Conservation (phyloP, 306 rosid species). For the Coriaria nepalensis region DNA sequence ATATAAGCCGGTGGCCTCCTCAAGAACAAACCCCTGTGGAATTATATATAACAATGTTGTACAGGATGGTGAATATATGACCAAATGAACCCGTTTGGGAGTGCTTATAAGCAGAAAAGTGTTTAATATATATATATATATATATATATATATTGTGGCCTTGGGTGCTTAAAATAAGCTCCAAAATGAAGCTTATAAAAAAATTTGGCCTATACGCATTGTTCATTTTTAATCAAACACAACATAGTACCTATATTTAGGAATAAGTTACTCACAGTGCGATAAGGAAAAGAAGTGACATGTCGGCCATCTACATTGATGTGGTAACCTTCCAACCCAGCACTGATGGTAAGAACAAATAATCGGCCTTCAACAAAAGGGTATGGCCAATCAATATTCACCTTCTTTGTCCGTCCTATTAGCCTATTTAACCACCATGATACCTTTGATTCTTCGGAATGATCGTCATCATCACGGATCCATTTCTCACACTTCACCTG, state of each 20-base stretch:
- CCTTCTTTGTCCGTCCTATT: slow-evolving; percentile 67
- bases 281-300: slow-evolving; percentile 80
- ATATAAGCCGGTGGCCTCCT: slow-evolving; percentile 84
- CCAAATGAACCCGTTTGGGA: too few species aligned
- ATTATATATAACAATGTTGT: too few species aligned
- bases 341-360: slow-evolving; percentile 77
- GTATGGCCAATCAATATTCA: slow-evolving; percentile 76
- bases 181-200: too few species aligned
- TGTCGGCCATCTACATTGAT: slow-evolving; percentile 83
- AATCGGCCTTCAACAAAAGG: slow-evolving; percentile 80
- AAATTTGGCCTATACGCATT: too few species aligned
- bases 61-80: too few species aligned
- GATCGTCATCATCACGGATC: slow-evolving; percentile 68
- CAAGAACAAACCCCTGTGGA: slow-evolving; percentile 92
- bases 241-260: too few species aligned
- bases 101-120: too few species aligned
- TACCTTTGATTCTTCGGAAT: slow-evolving; percentile 68
- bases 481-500: slow-evolving; percentile 93
- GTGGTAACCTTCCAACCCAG: slow-evolving; percentile 96
- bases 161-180: too few species aligned
- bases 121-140: too few species aligned
- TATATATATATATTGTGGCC: too few species aligned
- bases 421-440: slow-evolving; percentile 87
- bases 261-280: slow-evolving; percentile 47
- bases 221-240: too few species aligned